Conservation (phyloP, 192 early-diverging fungal genomes). For the Diversispora eburnea region DNA sequence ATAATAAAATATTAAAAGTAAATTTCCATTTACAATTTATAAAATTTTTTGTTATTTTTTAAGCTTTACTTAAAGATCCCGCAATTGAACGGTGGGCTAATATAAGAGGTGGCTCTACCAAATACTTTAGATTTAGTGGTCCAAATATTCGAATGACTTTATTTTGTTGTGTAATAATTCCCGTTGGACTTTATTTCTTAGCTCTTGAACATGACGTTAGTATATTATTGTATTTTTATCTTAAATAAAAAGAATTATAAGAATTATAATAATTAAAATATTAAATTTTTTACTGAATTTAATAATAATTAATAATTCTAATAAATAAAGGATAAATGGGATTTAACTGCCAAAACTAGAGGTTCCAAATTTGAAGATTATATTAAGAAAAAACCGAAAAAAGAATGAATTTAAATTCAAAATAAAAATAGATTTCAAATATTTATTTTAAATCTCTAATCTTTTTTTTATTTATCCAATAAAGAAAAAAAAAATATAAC, state of each 20-base stretch:
- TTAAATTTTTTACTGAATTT: background rate
- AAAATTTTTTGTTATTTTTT: background rate
- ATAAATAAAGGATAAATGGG: background rate
- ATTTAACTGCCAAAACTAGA: background rate
- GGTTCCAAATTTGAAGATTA: background rate
- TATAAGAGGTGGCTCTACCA: background rate
- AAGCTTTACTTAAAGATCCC: constrained; percentile 3
- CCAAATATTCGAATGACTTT: background rate
- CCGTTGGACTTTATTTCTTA: background rate
- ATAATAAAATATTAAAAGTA: too few relatives aligned
- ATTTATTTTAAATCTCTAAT: too few relatives aligned
- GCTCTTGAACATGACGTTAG: background rate
- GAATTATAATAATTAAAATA: background rate
- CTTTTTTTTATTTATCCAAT: background rate
- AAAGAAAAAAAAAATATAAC: background rate
- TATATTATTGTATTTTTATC: background rate
- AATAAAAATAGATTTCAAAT: background rate
- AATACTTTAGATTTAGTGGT: constrained; percentile 2
- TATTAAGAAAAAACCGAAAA: background rate
- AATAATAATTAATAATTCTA: background rate
- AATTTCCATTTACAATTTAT: too few relatives aligned
- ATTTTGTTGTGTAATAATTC: constrained; percentile 3
- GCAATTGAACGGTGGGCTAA: constrained; percentile 11
- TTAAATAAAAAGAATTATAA: background rate
- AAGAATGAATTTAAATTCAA: background rate